Base-by-base conservation (phyloP, 768 basidiomycete genomes). In the Sutorius australiensis region DNA sequence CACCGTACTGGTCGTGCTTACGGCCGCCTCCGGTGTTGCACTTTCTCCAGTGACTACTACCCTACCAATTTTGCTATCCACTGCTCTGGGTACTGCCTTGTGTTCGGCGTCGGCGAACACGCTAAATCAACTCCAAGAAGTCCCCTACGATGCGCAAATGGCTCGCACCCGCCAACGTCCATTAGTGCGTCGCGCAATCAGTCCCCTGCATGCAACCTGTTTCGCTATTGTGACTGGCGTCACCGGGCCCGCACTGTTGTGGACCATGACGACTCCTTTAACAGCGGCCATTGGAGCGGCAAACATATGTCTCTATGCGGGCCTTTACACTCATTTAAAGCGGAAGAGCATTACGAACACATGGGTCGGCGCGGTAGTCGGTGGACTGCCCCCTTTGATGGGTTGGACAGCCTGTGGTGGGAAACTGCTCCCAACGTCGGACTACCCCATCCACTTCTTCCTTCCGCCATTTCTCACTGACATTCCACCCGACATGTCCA, bases 361-460 rank as follows among this genome's bases (percentile, higher is more conserved):
- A 2, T 98, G 95, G 95, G 83, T 95, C 16, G 95, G 95, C 10
- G 79, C 92, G 0, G 76, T 98, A 19, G 95, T 99, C 3, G 97
- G 97, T 31, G 94, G 78, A 1, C 76, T 98, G 5, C 97, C 97
- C 6, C 94, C 95, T 2, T 72, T 99, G 46, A 98, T 99, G 89
- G 97, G 97, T 38, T 99, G 97, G 97, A 86, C 95, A 7, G 97
- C 97, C 1, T 91, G 89, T 53, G 95, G 94, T 1, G 92, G 89
- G 19, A 74, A 79, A 14, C 67, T 95, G 9, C 72, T 89, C 54
- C 89, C 90, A 0, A 77, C 79, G n/a, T 53, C 80, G 0, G 69
- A 77, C 28, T 78, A 87, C 59, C 82, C 87, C 0, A 54, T 84
- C 44, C 70, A 79, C 24, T 62, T 81, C 32, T 86, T 83, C 68